Base-by-base conservation (phyloP, 2,329 filamentous ascomycete genomes). In the Bertia moriformis region DNA sequence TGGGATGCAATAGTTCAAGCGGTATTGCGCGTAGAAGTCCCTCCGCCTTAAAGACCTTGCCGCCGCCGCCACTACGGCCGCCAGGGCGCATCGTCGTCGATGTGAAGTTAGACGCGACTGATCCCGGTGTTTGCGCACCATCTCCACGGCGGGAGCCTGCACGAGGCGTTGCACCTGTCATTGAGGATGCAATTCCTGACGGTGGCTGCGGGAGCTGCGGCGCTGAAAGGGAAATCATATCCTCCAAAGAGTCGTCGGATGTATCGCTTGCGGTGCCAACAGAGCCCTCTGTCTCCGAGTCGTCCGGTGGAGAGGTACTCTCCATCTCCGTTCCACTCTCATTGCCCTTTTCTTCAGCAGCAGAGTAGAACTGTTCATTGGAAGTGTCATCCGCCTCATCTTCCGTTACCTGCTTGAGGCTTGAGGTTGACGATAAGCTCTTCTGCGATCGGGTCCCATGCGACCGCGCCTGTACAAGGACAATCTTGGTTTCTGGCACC, bases 301-400 rank as follows among this genome's bases (percentile, higher is more conserved):
- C 54, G 41, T 73, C 69, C 41, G 39, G 4, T 45, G 46, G 18
- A 49, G 47, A n/a, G 49, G 48, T 48, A 10, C 58, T 59, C 3
- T 54, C 54, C 14, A 46, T 51, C 12, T 63, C 63, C 3, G 55
- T 53, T 37, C 66, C 65, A 1, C 73, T 75, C 49, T 83, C 80
- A 2, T 72, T 74, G 4, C 63, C 61, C 17, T 77, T 72, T 45
- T 93, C 87, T 54, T 95, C 89, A 2, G 85, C 81, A 1, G 89
- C 89, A 4, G 89, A 95, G 57, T 76, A 95, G 61, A 95, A 95
- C 48, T 87, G 80, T 52, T 96, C 89, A 42, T 83, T 93, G 4
- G 83, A 79, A 1, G 83, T 86, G 49, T 93, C 86, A 41, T 93
- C 84, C 19, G 83, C 81, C 38, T 73, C 69, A 18, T 35, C 32